phyloP scores from a whole-genome alignment of 768 basidiomycete genomes.

The Lactifluus volemus region DNA sequence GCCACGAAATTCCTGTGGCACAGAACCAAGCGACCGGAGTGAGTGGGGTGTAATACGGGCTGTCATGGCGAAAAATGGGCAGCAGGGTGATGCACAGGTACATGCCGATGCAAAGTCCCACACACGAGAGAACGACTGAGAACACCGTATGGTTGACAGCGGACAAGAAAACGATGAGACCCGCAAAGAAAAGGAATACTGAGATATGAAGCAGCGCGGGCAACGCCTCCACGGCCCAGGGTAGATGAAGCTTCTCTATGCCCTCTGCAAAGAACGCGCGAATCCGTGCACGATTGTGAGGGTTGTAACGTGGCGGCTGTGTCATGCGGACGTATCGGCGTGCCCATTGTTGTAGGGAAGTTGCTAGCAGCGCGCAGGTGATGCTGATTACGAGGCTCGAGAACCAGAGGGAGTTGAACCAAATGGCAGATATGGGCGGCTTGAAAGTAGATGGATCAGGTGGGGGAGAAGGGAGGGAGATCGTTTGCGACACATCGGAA shows the following conservation, averaged over 20 bases:
- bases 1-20: slow-evolving; percentile 8
- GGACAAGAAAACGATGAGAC: slow-evolving; percentile 37
- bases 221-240: slow-evolving; percentile 6
- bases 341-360: slow-evolving; percentile 12
- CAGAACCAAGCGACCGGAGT: slow-evolving; percentile 12
- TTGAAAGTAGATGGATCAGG: slow-evolving; percentile 2
- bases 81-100: slow-evolving; percentile 13
- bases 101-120: slow-evolving; percentile 3
- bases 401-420: slow-evolving; percentile 13
- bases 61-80: slow-evolving; percentile 13
- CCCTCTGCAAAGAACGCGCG: slow-evolving; percentile 14
- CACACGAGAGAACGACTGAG: slow-evolving; percentile 5
- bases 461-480: neutral
- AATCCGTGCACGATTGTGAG: slow-evolving; percentile 8
- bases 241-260: slow-evolving; percentile 6
- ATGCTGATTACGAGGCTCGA: slow-evolving; percentile 11
- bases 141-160: slow-evolving; percentile 20
- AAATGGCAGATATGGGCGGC: slow-evolving; percentile 2
- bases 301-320: slow-evolving; percentile 6
- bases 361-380: slow-evolving; percentile 8
- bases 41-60: slow-evolving; percentile 22
- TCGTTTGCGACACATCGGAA: neutral
- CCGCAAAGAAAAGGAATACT: slow-evolving; percentile 42
- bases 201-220: slow-evolving; percentile 38
- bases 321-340: slow-evolving; percentile 13